A percentile compares a stretch with the other conserved stretches of the same genome.
Conservation (phyloP, 2,329 filamentous ascomycete species). For the Neopestalotiopsis sp. region DNA sequence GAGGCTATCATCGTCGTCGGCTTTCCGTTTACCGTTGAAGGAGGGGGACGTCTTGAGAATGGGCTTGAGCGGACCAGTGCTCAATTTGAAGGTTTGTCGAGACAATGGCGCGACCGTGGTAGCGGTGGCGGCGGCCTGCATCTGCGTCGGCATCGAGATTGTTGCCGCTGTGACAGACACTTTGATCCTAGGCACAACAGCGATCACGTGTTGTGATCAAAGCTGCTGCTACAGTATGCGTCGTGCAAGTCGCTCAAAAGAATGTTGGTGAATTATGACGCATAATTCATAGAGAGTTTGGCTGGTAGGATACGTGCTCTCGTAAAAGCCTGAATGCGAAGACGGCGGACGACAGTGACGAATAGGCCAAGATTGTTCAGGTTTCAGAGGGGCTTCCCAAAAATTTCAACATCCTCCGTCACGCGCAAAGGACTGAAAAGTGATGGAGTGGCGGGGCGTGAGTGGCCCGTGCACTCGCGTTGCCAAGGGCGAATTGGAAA, state of each 20-base stretch:
- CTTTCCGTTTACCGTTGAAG: slow-evolving; percentile 46
- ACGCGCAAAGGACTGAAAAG: slow-evolving; percentile 1
- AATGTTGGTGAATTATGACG: background rate
- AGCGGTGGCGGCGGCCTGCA: slow-evolving; percentile 28
- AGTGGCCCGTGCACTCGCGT: slow-evolving; percentile 14
- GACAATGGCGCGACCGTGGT: slow-evolving; percentile 30
- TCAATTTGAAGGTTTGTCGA: slow-evolving; percentile 34
- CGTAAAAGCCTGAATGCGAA: background rate
- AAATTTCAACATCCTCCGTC: slow-evolving; percentile 13
- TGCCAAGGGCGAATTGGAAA: background rate
- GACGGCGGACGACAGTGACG: background rate
- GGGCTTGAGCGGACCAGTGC: slow-evolving; percentile 52
- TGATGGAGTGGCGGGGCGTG: slow-evolving; percentile 3
- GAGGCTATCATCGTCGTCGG: slow-evolving; percentile 46
- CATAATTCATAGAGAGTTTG: background rate
- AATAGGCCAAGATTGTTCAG: background rate
- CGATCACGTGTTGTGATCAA: background rate
- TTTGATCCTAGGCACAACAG: background rate
- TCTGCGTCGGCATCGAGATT: slow-evolving; percentile 16
- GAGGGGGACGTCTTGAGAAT: slow-evolving; percentile 56
- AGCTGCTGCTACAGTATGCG: background rate
- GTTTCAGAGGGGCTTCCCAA: slow-evolving; percentile 6
- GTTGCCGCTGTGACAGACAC: background rate
- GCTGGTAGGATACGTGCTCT: background rate
- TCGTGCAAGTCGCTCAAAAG: background rate